These are phyloP conservation scores for Cyclotella baltica DNA, from an alignment of 108 stramenopile species.

Conservation along the genomic window DNA sequence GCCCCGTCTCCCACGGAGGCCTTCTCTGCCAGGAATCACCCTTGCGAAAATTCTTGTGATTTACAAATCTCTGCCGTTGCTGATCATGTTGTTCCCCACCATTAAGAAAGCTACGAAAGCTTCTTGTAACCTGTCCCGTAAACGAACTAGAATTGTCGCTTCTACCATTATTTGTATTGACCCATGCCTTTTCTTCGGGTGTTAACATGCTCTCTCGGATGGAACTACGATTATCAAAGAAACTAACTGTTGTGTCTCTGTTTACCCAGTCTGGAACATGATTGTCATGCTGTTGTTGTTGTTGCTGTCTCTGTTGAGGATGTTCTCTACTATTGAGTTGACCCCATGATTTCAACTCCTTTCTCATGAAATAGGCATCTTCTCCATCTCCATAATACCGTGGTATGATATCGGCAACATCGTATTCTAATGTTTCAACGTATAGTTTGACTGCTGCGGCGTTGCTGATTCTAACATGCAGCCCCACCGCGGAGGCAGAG, in stretches of 20 bases:
- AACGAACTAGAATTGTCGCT: not conserved
- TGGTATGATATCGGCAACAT: conserved; percentile 72
- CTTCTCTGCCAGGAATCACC: not conserved
- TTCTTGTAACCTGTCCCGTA: conserved; percentile 34
- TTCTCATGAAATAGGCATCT: conserved; percentile 91
- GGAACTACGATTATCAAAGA: conserved; percentile 34
- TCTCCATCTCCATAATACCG: conserved; percentile 92
- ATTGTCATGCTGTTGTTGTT: not conserved
- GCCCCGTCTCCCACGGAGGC: conserved; percentile 63
- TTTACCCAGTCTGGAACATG: not conserved
- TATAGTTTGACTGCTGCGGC: conserved; percentile 77
- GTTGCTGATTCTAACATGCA: conserved; percentile 86
- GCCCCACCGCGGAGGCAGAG: conserved; percentile 62
- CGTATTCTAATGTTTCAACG: conserved; percentile 69
- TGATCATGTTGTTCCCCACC: conserved; percentile 17
- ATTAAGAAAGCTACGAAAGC: conserved; percentile 33
- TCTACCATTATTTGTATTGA: not conserved
- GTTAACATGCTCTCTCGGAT: conserved; percentile 36
- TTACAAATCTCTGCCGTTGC: not conserved
- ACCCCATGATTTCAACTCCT: conserved; percentile 35
- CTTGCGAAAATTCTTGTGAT: conserved; percentile 2
- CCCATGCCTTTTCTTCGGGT: conserved; percentile 33
- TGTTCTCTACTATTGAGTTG: not conserved
- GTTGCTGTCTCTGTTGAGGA: not conserved
- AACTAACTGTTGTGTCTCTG: conserved; percentile 33